Base-by-base conservation (phyloP, 1,139 yeast species). In the Torulaspora globosa region DNA sequence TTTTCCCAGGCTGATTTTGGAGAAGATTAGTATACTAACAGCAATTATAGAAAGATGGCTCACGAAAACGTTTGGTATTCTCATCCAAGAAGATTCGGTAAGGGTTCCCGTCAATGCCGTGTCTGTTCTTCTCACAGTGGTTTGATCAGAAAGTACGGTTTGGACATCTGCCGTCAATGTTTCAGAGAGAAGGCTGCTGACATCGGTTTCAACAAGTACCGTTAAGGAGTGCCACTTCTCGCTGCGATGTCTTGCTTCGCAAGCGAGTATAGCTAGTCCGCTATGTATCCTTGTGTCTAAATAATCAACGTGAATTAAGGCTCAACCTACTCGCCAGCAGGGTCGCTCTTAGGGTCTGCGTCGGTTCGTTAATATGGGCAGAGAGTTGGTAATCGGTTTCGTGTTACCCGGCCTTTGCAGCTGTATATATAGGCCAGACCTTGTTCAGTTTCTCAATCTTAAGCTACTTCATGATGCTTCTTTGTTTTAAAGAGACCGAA, bases 11-110 rank as follows among this genome's bases (percentile, higher is more conserved):
- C 19, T n/a, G 8, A 12, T 12, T 31, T 10, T 12, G 35, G 21
- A 16, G 35, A 18, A 8, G 23, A 11, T 5, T n/a, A 16, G 18
- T 31, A 15, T 31, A 44, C 47, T 44, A 44, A 39, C 44, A 18
- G 24, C 7, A 19, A 32, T 36, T 44, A 34, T 15, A 34, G 39
- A 34, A 85, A 79, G 64, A 90, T 90, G 97, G 97, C 97, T 84
- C 97, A 90, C 97, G 97, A 88, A 84, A 85, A 89, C 89, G 96
- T 92, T 83, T 94, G 98, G 98, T 92, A 78, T 84, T 90, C 97
- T 77, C 98, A 92, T 96, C 98, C 98, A 82, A 89, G 97, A 87
- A 90, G 85, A 78, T 90, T 82, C 88, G 98, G 98, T 79, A 94
- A 94, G 88, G 99, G 99, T 80, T 87, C 97, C 71, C 96, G 99